A percentile compares a stretch with the other conserved stretches of the same genome.
Conservation (phyloP, 768 basidiomycete genomes). For the Amanita exitialis region DNA sequence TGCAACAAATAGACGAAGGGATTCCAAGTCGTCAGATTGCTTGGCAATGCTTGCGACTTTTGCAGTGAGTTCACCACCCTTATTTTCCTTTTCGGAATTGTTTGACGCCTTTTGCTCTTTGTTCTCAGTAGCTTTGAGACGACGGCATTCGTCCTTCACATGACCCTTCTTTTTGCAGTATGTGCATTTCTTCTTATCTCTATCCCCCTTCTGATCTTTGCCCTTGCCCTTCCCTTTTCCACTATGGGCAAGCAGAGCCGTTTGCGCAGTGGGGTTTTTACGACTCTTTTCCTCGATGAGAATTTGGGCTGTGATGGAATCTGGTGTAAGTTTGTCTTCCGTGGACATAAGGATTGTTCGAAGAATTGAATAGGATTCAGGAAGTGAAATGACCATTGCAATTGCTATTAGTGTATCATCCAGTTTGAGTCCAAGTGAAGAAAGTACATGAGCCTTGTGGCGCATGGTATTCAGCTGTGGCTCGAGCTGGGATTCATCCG, state of each 20-base stretch:
- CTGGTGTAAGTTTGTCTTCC: slow-evolving; percentile 6
- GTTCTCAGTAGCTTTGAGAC: too few relatives aligned
- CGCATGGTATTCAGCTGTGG: slow-evolving; percentile 10
- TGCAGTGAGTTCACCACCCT: too few relatives aligned
- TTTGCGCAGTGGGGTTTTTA: slow-evolving; percentile 5
- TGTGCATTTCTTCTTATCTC: too few relatives aligned
- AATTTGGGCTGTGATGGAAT: slow-evolving; percentile 9
- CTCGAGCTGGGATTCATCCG: slow-evolving; percentile 9
- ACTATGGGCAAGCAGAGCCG: slow-evolving; percentile 8
- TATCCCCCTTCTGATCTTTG: too few relatives aligned
- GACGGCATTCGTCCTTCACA: too few relatives aligned
- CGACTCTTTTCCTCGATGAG: slow-evolving; percentile 10
- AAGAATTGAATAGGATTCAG: slow-evolving; percentile 8
- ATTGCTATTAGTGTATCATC: neutral
- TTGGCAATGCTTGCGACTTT: too few relatives aligned
- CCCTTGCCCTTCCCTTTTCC: too few relatives aligned
- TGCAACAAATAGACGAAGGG: too few relatives aligned
- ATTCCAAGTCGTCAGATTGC: too few relatives aligned
- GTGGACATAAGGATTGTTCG: slow-evolving; percentile 9
- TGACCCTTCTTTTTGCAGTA: too few relatives aligned
- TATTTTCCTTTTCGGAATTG: too few relatives aligned
- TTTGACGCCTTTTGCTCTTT: too few relatives aligned
- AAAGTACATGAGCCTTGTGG: slow-evolving; percentile 10
- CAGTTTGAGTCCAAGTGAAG: slow-evolving; percentile 5
- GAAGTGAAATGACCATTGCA: slow-evolving; percentile 6